Conservation (phyloP, 2,329 filamentous ascomycete species). For the Neonectria punicea region DNA sequence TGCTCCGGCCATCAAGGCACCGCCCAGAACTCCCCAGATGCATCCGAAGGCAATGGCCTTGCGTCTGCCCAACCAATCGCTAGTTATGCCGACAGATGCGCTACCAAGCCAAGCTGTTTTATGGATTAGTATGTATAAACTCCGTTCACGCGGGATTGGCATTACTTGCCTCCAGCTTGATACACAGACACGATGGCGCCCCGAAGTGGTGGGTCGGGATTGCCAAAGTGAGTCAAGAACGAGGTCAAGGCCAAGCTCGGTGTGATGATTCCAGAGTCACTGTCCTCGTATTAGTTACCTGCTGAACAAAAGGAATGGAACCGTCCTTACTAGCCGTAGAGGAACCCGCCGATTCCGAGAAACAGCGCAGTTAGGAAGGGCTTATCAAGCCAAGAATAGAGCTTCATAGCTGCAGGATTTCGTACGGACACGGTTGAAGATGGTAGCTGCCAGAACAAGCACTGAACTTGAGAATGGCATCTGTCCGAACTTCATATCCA, state of each 20-base stretch:
- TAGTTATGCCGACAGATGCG: conserved; percentile 52
- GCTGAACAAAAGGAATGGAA: accelerated
- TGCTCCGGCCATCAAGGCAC: conserved; percentile 53
- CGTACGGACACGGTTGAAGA: not conserved
- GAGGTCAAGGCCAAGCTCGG: conserved; percentile 51
- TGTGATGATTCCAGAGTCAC: conserved; percentile 55
- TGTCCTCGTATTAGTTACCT: conserved; percentile 18
- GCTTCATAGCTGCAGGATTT: conserved; percentile 36
- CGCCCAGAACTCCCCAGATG: conserved; percentile 52
- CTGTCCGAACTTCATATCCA: conserved; percentile 16
- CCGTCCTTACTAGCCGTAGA: conserved; percentile 51
- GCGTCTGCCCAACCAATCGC: conserved; percentile 50
- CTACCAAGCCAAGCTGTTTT: conserved; percentile 52
- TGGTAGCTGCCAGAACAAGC: not conserved
- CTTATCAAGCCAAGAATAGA: conserved; percentile 49
- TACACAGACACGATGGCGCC: conserved; percentile 55
- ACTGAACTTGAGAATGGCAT: not conserved
- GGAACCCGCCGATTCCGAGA: conserved; percentile 53
- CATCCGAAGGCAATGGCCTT: conserved; percentile 54
- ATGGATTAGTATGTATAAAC: not conserved
- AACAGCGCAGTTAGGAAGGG: conserved; percentile 53
- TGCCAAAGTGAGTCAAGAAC: conserved; percentile 49
- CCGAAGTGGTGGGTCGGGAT: conserved; percentile 47
- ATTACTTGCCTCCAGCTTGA: conserved; percentile 49
- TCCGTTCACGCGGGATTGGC: accelerated